phyloP scores from a whole-genome alignment of 2,329 filamentous ascomycete species.

The Ceratocystis albifundus region DNA sequence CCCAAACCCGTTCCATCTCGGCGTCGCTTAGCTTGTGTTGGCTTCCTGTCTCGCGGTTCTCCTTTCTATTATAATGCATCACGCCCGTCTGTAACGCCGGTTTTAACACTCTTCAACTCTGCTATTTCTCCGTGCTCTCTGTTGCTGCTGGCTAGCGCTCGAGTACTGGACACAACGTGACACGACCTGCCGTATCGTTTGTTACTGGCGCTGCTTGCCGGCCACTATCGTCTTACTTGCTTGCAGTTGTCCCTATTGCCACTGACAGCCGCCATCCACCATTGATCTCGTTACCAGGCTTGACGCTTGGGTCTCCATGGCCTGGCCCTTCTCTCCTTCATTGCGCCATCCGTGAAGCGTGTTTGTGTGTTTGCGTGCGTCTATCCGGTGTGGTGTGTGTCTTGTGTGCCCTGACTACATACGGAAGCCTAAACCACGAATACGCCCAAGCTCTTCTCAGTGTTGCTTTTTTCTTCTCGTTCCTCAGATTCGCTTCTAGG shows the following conservation, averaged over 20 bases:
- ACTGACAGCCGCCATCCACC: no score
- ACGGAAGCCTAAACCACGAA: background rate
- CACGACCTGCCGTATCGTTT: no score
- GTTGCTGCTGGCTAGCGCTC: no score
- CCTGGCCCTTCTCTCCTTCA: background rate
- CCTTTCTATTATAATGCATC: background rate
- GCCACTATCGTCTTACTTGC: no score
- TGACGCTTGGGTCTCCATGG: background rate
- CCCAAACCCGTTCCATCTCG: background rate
- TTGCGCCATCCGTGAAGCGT: background rate
- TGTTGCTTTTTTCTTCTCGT: background rate
- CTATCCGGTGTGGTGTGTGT: background rate
- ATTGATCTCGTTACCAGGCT: background rate
- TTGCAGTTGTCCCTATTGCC: no score
- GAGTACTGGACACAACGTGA: no score
- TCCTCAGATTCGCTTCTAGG: background rate
- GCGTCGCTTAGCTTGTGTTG: no score
- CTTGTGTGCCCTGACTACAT: background rate
- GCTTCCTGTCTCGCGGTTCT: background rate
- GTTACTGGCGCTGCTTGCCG: no score
- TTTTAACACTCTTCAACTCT: no score
- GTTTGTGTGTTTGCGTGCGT: background rate
- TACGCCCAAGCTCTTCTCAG: slow-evolving; percentile 8
- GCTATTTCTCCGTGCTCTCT: no score
- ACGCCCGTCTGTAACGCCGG: background rate